Base-by-base conservation (phyloP, 495 filamentous ascomycete genomes). In the Aspergillus asperescens region DNA sequence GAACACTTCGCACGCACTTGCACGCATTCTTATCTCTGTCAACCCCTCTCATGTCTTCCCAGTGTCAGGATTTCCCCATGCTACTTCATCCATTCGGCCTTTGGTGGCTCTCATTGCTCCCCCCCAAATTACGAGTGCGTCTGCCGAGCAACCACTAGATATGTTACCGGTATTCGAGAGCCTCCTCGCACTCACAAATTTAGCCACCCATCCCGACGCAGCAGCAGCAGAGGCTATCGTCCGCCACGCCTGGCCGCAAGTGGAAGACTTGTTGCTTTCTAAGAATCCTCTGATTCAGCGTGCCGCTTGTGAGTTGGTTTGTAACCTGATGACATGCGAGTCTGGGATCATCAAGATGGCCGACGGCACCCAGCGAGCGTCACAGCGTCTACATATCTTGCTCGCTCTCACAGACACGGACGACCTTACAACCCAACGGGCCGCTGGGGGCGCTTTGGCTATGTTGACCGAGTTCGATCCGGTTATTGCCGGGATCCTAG, bases 161-260 rank as follows among this genome's bases (percentile, higher is more conserved):
- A 83, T 96, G n/a, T 77, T 96, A 6, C 89, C 91, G 0, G 81
- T 85, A 3, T 98, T 96, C 62, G 93, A 98, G 63, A 79, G 86
- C 2, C 77, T 97, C 12, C 81, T 97, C 50, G 94, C 93, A 2
- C 79, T 98, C 24, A 96, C 93, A 1, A 98, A 98, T 59, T 78
- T 97, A 7, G 93, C 92, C 1, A 91, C 89, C 0, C 82, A 83
- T 13, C 79, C 85, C 23, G 79, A 89, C 62, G 76, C 80, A 28
- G 74, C 84, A 9, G 83, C 86, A 1, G 77, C 87, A 5, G 77
- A 81, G 41, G 68, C 76, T 10, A 94, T 91, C 47, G 83, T 91
- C 25, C 83, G 86, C 24, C 71, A 77, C 31, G 81, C 82, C 9
- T 90, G 86, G 79, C 52, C 83, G 7, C 79, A 76, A 27, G 77